Percentiles rank a stretch among this genome's conserved stretches.
These are phyloP conservation scores for Termitomyces sp. DNA, from an alignment of 768 basidiomycete species.

Conservation along the genomic window DNA sequence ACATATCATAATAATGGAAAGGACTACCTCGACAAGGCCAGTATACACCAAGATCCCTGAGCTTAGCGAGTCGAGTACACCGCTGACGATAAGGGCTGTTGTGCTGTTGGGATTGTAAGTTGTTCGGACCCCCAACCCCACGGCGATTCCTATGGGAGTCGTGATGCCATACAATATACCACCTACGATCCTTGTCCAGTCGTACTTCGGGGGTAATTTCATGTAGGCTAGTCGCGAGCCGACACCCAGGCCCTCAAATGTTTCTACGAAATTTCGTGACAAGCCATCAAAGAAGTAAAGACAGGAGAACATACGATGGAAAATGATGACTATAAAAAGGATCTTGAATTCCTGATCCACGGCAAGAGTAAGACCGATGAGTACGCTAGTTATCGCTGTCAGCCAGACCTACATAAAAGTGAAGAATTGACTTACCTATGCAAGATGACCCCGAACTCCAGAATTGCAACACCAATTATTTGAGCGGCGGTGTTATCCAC, in stretches of 20 bases:
- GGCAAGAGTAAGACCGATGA: constrained; percentile 88
- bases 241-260: constrained; percentile 90
- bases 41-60: constrained; percentile 88
- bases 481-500: constrained; percentile 57
- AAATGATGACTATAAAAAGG: constrained; percentile 88
- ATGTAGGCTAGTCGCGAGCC: constrained; percentile 85
- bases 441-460: constrained; percentile 90
- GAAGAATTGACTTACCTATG: constrained; percentile 47
- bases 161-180: constrained; percentile 68
- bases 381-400: constrained; percentile 37
- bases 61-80: constrained; percentile 78
- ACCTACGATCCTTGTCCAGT: constrained; percentile 50
- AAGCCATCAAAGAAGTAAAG: background rate
- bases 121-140: constrained; percentile 66
- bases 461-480: constrained; percentile 79
- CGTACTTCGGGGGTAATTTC: constrained; percentile 48
- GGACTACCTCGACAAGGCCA: constrained; percentile 21
- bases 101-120: constrained; percentile 80
- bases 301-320: constrained; percentile 68
- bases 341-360: constrained; percentile 72
- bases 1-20: background rate
- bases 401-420: background rate
- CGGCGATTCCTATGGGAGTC: constrained; percentile 86
- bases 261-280: constrained; percentile 44
- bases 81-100: constrained; percentile 76